Evolutionary conservation across 176 grass and related monocot species (phyloP), one percentile per base, ranked within the genome.

Genomic region (Puya raimondii): DNA sequence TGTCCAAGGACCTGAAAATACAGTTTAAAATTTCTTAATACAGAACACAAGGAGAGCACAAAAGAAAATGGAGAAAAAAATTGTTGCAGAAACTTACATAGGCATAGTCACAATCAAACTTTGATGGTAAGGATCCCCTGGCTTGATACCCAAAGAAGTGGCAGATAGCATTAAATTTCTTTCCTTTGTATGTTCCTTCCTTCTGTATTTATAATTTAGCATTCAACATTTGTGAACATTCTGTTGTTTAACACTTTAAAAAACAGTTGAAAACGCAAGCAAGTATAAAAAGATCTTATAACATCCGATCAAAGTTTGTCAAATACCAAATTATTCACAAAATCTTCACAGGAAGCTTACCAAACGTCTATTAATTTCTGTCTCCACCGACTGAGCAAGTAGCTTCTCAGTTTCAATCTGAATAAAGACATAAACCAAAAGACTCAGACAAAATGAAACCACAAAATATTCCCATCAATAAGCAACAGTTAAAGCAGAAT

Each of bases 91-190:
- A 56, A 85, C 85, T 51, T 87, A 92, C 89, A 92, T 83, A 92
- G 17, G 82, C 82, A 78, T 88, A 92, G 77, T 88, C 89, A 3
- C 85, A 92, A 13, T 92, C 85, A 50, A 88, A 88, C 53, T 85
- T 92, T 66, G 89, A 92, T 42, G 89, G 85, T 73, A 92, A 77
- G 10, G 82, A 84, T 59, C 89, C 85, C 72, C 89, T 83, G 70
- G 85, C 89, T 77, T 92, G 89, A 74, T 92, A 92, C 6, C 89
- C 85, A 26, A 92, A 92, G 66, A 92, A 92, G 74, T 92, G 89
- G 50, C 89, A 88, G 12, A 92, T 79, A 17, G 76, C 79, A 75
- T 69, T 88, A 70, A 92, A 88, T 80, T 92, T 88, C 75, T 92
- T 92, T 64, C 85, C 89, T 83, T 81, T 88, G 53, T 92, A 92